Evolutionary conservation across 2,329 filamentous ascomycete genomes (phyloP).

Genomic region (Fusarium chaquense): DNA sequence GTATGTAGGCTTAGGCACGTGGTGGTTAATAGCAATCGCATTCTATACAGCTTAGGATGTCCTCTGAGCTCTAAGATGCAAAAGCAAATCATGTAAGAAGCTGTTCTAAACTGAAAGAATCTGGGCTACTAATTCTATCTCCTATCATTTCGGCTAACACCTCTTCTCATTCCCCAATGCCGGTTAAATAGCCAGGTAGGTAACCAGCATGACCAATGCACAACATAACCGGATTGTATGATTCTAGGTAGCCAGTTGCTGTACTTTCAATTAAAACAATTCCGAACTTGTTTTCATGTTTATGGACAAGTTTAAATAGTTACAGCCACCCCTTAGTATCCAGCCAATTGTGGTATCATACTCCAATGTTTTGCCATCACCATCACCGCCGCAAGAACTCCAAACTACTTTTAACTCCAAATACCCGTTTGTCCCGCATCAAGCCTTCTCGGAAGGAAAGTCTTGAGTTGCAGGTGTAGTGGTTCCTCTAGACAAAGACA

Average conservation of each 20-base stretch:
- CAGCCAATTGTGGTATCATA: conserved; percentile 33
- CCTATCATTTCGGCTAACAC: background rate
- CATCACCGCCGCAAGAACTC: background rate
- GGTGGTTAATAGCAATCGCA: background rate
- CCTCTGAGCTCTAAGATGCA: background rate
- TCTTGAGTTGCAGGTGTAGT: conserved; percentile 67
- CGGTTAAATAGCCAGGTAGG: background rate
- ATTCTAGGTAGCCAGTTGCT: background rate
- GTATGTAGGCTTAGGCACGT: background rate
- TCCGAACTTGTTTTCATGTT: background rate
- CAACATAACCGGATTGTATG: background rate
- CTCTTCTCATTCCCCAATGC: background rate
- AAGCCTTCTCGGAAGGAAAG: conserved; percentile 49
- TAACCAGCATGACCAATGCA: background rate
- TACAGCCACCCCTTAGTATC: background rate
- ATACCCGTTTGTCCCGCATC: background rate
- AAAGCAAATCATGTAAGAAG: background rate
- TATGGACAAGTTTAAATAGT: background rate
- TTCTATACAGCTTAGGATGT: background rate
- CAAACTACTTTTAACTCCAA: background rate
- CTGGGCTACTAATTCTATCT: background rate
- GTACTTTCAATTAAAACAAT: no score
- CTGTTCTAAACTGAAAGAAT: background rate
- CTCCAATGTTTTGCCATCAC: conserved; percentile 1
- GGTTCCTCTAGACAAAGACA: conserved; percentile 73